These are phyloP conservation scores for Annulohypoxylon truncatum DNA, from an alignment of 2,329 filamentous ascomycete species.

Conservation along the genomic window DNA sequence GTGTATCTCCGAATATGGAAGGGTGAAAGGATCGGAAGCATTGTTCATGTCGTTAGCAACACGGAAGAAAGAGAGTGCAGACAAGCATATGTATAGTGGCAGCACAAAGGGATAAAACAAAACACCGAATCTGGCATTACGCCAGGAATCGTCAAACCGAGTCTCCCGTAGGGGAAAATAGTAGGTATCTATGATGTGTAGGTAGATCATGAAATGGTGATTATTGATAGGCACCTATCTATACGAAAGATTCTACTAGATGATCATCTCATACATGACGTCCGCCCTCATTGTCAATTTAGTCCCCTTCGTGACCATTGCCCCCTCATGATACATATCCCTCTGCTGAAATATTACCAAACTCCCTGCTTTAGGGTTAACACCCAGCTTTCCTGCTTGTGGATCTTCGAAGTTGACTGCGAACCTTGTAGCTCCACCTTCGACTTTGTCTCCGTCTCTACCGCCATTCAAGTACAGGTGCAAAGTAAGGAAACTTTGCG, in stretches of 20 bases:
- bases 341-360: conserved; percentile 38
- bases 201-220: too few species aligned
- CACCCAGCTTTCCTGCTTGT: conserved; percentile 17
- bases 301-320: conserved; percentile 26
- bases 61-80: neutral
- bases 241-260: too few species aligned
- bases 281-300: conserved; percentile 39
- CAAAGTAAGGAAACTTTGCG: conserved; percentile 33
- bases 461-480: conserved; percentile 35
- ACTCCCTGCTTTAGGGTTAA: conserved; percentile 31
- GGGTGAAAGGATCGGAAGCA: conserved; percentile 10
- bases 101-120: neutral
- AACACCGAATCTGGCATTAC: neutral
- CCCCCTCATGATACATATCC: conserved; percentile 37
- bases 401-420: conserved; percentile 29
- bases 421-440: conserved; percentile 37
- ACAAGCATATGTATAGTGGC: neutral
- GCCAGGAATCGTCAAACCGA: neutral
- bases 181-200: too few species aligned
- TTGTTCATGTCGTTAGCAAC: neutral
- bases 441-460: conserved; percentile 7
- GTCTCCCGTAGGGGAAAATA: too few species aligned
- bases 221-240: neutral
- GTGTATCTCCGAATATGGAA: neutral
- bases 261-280: conserved; percentile 30